These are phyloP conservation scores for Gossypium anomalum DNA, from an alignment of 345 rosid genomes.

Conservation along the genomic window DNA sequence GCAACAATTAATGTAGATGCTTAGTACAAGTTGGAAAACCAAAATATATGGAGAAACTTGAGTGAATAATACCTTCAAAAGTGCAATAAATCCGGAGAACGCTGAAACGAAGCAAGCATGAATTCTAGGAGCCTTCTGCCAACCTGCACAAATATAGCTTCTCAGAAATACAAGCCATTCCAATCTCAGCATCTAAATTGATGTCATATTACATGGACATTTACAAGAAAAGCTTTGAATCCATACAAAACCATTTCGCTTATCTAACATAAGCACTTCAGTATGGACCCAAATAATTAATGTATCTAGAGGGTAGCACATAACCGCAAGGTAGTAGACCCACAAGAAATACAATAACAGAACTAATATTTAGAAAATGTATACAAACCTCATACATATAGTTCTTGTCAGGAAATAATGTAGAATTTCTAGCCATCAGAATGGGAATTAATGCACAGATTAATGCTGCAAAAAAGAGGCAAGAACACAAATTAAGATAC, in stretches of 20 bases:
- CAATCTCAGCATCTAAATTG: too few relatives aligned
- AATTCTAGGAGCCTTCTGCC: too few relatives aligned
- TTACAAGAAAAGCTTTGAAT: too few relatives aligned
- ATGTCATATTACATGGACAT: too few relatives aligned
- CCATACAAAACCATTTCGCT: too few relatives aligned
- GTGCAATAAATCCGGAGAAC: too few relatives aligned
- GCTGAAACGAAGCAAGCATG: too few relatives aligned
- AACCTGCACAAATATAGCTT: too few relatives aligned
- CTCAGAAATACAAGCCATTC: too few relatives aligned
- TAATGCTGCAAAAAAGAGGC: conserved; percentile 54
- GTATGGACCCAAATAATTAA: not conserved
- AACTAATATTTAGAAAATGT: not conserved
- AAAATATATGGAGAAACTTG: too few relatives aligned
- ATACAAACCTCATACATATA: conserved; percentile 47
- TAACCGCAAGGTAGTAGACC: too few relatives aligned
- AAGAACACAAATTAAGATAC: conserved; percentile 9
- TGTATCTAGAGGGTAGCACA: not conserved
- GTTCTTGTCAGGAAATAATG: conserved; percentile 40
- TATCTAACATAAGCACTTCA: not conserved
- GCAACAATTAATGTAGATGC: not conserved
- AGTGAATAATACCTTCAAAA: too few relatives aligned
- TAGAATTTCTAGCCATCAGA: conserved; percentile 74
- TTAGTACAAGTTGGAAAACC: not conserved
- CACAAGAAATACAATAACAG: not conserved
- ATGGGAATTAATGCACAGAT: conserved; percentile 74